Percentiles rank a stretch among this genome's conserved stretches.
Evolutionary conservation across 306 rosid species (phyloP).

Genomic region (Abrus precatorius): DNA sequence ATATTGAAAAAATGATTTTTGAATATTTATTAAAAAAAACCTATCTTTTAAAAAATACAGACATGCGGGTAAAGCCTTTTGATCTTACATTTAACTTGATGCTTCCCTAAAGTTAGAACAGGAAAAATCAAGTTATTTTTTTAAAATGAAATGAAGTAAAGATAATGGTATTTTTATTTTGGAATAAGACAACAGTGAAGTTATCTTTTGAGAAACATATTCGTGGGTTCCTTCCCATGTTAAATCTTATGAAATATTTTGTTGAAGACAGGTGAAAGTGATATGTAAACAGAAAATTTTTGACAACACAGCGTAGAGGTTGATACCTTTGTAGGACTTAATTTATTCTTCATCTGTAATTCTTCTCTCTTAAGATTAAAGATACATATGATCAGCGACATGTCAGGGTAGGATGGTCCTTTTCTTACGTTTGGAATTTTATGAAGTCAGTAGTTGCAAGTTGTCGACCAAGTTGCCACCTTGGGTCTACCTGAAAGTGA

Average conservation of each 20-base stretch:
- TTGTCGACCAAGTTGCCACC: slow-evolving; percentile 51
- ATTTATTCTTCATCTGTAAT: background rate
- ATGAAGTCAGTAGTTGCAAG: slow-evolving; percentile 39
- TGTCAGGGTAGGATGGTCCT: background rate
- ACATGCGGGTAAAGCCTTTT: no score
- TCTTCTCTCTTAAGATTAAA: slow-evolving; percentile 15
- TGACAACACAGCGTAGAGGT: background rate
- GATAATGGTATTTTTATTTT: no score
- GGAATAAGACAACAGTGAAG: background rate
- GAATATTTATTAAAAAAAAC: no score
- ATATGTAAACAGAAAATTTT: background rate
- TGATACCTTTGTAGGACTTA: slow-evolving; percentile 11
- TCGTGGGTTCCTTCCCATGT: background rate
- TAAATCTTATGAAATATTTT: background rate
- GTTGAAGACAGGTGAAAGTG: background rate
- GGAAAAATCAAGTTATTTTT: no score
- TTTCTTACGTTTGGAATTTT: slow-evolving; percentile 9
- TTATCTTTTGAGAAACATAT: background rate
- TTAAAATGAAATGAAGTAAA: background rate
- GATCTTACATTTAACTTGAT: no score
- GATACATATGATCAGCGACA: background rate
- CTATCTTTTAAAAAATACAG: no score
- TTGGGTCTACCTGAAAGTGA: slow-evolving; percentile 52
- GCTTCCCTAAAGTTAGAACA: no score
- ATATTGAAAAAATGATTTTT: no score